phyloP scores from a whole-genome alignment of 306 rosid species.

The Cucurbita moschata region DNA sequence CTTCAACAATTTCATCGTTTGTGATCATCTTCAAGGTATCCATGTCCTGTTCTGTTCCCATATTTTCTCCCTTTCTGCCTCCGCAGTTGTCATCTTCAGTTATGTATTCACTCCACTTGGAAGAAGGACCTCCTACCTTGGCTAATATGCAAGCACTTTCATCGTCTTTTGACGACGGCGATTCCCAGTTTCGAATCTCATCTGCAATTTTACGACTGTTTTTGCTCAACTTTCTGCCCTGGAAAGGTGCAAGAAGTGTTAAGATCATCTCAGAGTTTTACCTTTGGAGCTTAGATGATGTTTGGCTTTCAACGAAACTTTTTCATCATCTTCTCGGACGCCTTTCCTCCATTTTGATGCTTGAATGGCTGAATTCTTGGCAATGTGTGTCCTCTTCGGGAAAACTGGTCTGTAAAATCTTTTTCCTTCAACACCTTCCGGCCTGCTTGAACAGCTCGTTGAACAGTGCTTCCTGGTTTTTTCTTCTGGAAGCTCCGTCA shows the following conservation, averaged over 20 bases:
- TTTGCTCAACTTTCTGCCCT: not conserved
- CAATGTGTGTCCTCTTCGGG: constrained; percentile 14
- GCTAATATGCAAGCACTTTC: not conserved
- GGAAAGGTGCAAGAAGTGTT: not conserved
- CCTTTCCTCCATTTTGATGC: too few relatives aligned
- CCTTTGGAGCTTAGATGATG: constrained; percentile 19
- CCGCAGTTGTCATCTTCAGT: constrained; percentile 18
- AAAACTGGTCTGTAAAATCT: constrained; percentile 15
- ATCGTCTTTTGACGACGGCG: not conserved
- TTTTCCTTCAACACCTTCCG: constrained; percentile 2
- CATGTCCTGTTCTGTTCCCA: not conserved
- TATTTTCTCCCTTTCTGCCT: not conserved
- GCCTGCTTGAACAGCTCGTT: constrained; percentile 9
- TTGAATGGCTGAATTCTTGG: not conserved
- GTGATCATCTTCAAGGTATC: constrained; percentile 6
- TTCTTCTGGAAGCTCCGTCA: constrained; percentile 40
- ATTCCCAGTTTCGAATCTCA: constrained; percentile 10
- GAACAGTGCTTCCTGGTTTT: constrained; percentile 32
- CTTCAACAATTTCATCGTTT: too few relatives aligned
- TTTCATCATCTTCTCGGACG: too few relatives aligned
- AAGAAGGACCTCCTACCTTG: constrained; percentile 20
- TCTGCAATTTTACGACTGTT: constrained; percentile 10
- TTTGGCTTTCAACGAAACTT: too few relatives aligned
- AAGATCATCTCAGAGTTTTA: not conserved
- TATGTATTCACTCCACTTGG: constrained; percentile 60